Conservation (phyloP, 2,329 filamentous ascomycete genomes). For the Xylariaceae sp. region DNA sequence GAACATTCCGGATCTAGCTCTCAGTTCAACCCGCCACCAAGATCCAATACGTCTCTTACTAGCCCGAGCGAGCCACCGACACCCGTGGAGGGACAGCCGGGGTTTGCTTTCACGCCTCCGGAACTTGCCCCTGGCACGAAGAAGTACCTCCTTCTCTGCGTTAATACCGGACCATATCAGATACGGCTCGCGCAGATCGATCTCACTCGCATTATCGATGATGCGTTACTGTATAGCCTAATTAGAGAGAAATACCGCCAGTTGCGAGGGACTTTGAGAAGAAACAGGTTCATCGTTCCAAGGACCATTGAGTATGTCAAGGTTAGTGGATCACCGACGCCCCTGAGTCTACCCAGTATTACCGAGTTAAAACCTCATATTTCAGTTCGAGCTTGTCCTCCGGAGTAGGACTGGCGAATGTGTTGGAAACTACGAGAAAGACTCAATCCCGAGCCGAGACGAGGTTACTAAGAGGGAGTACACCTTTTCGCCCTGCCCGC, state of each 20-base stretch:
- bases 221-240: conserved; percentile 15
- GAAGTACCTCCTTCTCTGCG: conserved; percentile 28
- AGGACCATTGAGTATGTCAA: conserved; percentile 30
- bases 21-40: background rate
- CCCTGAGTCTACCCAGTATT: background rate
- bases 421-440: conserved; percentile 25
- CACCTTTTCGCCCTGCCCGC: conserved; percentile 26
- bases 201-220: conserved; percentile 18
- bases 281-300: conserved; percentile 22
- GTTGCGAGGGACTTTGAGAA: conserved; percentile 4
- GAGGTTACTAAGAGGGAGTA: conserved; percentile 27
- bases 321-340: background rate
- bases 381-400: conserved; percentile 24
- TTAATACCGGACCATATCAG: conserved; percentile 22
- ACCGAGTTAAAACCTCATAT: background rate
- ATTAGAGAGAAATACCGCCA: conserved; percentile 18
- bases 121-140: conserved; percentile 20
- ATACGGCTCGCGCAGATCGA: conserved; percentile 26
- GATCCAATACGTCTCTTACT: background rate
- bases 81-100: background rate
- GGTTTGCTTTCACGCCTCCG: background rate
- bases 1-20: background rate
- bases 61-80: background rate
- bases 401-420: conserved; percentile 25
- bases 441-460: conserved; percentile 22